These are phyloP conservation scores for Aspergillus sp. DNA, from an alignment of 2,329 filamentous ascomycete genomes.

Conservation along the genomic window DNA sequence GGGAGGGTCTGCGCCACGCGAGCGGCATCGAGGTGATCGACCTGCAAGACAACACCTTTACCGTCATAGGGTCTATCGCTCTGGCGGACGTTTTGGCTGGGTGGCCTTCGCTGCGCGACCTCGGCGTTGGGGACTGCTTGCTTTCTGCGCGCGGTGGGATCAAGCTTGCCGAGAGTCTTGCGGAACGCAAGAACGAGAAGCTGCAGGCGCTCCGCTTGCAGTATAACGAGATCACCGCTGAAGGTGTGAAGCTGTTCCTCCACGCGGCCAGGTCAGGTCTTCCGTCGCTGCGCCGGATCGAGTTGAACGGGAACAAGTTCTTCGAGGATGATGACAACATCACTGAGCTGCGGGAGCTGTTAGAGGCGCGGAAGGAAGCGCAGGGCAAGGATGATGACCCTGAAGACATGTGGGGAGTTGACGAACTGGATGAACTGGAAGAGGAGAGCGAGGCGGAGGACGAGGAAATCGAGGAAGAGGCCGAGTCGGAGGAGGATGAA, in stretches of 20 bases:
- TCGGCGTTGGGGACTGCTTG: conserved; percentile 82
- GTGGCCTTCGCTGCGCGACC: conserved; percentile 69
- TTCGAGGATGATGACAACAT: conserved; percentile 71
- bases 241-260: conserved; percentile 62
- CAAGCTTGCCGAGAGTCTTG: conserved; percentile 62
- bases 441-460: conserved; percentile 62
- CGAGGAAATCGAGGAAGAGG: conserved; percentile 58
- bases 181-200: conserved; percentile 64
- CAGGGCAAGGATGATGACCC: conserved; percentile 50
- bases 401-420: conserved; percentile 76
- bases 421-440: conserved; percentile 77
- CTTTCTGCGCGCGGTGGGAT: conserved; percentile 68
- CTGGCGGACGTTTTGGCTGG: conserved; percentile 63
- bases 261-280: conserved; percentile 59
- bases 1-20: conserved; percentile 65
- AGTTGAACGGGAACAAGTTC: conserved; percentile 95
- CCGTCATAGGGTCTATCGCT: conserved; percentile 65
- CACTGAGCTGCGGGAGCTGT: conserved; percentile 56
- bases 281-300: conserved; percentile 71
- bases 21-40: conserved; percentile 66
- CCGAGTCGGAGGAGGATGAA: conserved; percentile 56
- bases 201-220: conserved; percentile 75
- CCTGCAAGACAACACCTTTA: conserved; percentile 97
- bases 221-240: conserved; percentile 85
- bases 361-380: conserved; percentile 71